Base-by-base conservation (phyloP, 2,329 filamentous ascomycete genomes). In the Cytospora piceicola region DNA sequence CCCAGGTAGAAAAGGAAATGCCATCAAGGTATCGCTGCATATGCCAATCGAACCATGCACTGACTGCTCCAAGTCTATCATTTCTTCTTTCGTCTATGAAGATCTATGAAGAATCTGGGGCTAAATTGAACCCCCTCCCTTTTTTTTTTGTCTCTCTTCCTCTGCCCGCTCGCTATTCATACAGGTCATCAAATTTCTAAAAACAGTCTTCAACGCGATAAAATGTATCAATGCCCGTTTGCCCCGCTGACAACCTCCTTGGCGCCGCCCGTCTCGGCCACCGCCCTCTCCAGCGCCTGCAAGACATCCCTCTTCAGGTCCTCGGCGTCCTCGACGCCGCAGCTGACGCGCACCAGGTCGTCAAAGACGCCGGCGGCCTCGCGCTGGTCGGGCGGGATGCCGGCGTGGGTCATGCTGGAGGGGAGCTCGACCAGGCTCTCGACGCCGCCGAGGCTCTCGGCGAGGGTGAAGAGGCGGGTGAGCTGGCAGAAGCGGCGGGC, bases 351-450 rank as follows among this genome's bases (percentile, higher is more conserved):
- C 34, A 99, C 92, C 9, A 99, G 85, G 77, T 99, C 95, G 75
- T 99, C 95, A 74, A 89, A 98, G 36, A 99, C 93, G 68, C 95
- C 95, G 0, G 95, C 93, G 3, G 90, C 90, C 83, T 99, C 95
- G 65, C 95, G 85, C 82, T 96, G 88, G 68, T 93, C 93, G 76
- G 86, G 88, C 58, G 95, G 95, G 70, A 99, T 99, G 66, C 94
- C 95, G 29, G 93, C 92, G 78, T 99, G 95, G 22, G 95, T 99
- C 95, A 99, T 99, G 79, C 89, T 92, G 73, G 91, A 92, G 27
- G 95, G 95, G 3, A 99, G 87, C 80, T 99, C 95, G 72, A 94
- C 90, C 68, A 99, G 83, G 74, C 87, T 91, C 85, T 99, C 95
- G 57, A 99, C 90, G 63, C 94, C 95, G 67, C 95, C 76, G 29